A percentile compares a stretch with the other conserved stretches of the same genome.
Evolutionary conservation across 2,329 filamentous ascomycete species (phyloP).

Genomic region (Aspergillus pseudonomiae): DNA sequence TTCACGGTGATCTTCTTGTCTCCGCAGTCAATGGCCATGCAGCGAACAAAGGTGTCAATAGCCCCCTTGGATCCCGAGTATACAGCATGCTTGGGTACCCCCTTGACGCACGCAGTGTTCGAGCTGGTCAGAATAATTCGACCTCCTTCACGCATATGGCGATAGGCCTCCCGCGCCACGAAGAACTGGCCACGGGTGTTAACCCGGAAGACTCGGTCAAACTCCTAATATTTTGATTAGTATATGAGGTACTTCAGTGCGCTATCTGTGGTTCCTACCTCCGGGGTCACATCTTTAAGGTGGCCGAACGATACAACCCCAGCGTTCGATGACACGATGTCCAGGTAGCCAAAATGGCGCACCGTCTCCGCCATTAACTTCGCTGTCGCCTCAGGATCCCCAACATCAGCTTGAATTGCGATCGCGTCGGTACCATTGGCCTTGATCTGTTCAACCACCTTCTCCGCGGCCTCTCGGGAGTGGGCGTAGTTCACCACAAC

Average conservation of each 20-base stretch:
- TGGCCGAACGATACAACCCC: constrained; percentile 44
- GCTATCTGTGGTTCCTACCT: background rate
- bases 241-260: too few species aligned
- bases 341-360: constrained; percentile 65
- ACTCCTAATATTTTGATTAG: constrained; percentile 21
- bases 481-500: constrained; percentile 56
- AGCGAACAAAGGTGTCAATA: constrained; percentile 75
- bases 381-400: constrained; percentile 64
- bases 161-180: constrained; percentile 67
- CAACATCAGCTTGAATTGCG: constrained; percentile 69
- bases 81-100: constrained; percentile 70
- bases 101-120: constrained; percentile 65
- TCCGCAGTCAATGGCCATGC: constrained; percentile 71
- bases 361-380: constrained; percentile 66
- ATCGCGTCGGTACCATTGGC: constrained; percentile 63
- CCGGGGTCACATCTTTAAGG: constrained; percentile 32
- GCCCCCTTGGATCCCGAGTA: constrained; percentile 78
- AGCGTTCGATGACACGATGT: constrained; percentile 60
- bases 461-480: constrained; percentile 64
- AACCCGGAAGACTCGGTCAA: constrained; percentile 60
- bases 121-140: constrained; percentile 75
- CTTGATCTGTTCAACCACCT: constrained; percentile 69
- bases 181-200: constrained; percentile 68
- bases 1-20: constrained; percentile 70
- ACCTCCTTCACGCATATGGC: constrained; percentile 69